Evolutionary conservation across 2,329 filamentous ascomycete genomes (phyloP).

Genomic region (Ceratocystis colombiana): DNA sequence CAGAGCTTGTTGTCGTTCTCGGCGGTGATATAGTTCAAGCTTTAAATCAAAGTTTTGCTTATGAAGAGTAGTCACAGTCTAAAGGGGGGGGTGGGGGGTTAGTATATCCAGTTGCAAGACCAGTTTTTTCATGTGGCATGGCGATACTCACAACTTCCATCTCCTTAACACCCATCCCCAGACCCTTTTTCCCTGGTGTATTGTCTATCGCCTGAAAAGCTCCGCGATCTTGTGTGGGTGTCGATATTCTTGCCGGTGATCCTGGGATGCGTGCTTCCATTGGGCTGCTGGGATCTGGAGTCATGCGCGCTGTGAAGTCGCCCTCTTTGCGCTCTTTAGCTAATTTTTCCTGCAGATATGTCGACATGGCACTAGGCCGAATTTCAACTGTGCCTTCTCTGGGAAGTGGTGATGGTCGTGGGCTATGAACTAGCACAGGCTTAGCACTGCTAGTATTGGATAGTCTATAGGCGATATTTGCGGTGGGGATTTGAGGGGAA

Average conservation of each 20-base stretch:
- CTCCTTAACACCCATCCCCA: constrained; percentile 50
- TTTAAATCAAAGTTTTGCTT: constrained; percentile 73
- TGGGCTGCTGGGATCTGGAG: constrained; percentile 20
- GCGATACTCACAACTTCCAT: constrained; percentile 49
- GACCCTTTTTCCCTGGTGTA: constrained; percentile 39
- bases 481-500: constrained; percentile 33
- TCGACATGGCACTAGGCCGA: constrained; percentile 38
- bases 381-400: constrained; percentile 37
- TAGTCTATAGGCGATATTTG: constrained; percentile 33
- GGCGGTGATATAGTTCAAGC: constrained; percentile 58
- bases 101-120: constrained; percentile 13
- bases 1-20: constrained; percentile 51
- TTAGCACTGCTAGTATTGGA: constrained; percentile 36
- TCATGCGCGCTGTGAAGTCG: constrained; percentile 22
- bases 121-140: no score
- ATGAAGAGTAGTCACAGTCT: constrained; percentile 57
- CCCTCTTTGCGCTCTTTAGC: constrained; percentile 36
- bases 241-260: constrained; percentile 22
- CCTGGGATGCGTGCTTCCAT: constrained; percentile 20
- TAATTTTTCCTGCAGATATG: constrained; percentile 47
- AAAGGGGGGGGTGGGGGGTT: constrained; percentile 14
- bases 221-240: constrained; percentile 21
- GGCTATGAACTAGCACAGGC: constrained; percentile 32
- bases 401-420: constrained; percentile 36
- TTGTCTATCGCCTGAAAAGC: constrained; percentile 30